A percentile compares a stretch with the other conserved stretches of the same genome.
phyloP scores from a whole-genome alignment of 768 basidiomycete genomes.

The Pleurotus ostreatus region DNA sequence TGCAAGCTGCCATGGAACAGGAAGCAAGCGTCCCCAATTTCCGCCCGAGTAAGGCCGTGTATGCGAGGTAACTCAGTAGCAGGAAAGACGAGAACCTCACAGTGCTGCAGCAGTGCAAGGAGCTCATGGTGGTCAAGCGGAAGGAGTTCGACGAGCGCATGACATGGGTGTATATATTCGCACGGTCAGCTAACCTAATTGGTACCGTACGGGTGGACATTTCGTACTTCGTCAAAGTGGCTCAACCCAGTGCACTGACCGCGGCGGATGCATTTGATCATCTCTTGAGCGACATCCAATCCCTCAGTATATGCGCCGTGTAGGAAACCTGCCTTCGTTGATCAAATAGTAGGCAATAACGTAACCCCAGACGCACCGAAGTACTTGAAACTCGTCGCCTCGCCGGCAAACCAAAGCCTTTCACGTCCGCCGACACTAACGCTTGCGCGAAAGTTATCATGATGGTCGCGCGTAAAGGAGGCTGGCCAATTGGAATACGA shows the following conservation, averaged over 20 bases:
- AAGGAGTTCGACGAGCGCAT: neutral
- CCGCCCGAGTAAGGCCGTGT: too few relatives aligned
- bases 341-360: too few relatives aligned
- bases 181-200: neutral
- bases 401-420: conserved; percentile 60
- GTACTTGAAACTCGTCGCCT: conserved; percentile 54
- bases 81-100: neutral
- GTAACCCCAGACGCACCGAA: conserved; percentile 38
- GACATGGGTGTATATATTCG: too few relatives aligned
- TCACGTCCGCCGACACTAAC: conserved; percentile 23
- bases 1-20: too few relatives aligned
- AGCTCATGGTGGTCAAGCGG: neutral
- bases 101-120: neutral
- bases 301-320: conserved; percentile 62
- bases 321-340: conserved; percentile 37
- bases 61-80: too few relatives aligned
- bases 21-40: too few relatives aligned
- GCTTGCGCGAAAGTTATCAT: conserved; percentile 54
- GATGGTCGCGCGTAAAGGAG: conserved; percentile 47
- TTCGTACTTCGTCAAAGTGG: neutral
- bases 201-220: neutral
- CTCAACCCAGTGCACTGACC: neutral
- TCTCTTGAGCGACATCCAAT: conserved; percentile 28
- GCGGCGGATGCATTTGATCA: conserved; percentile 37
- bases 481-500: conserved; percentile 73